A percentile compares a stretch with the other conserved stretches of the same genome.
Conservation (phyloP, 2,329 filamentous ascomycete genomes). For the Herpotrichia juniperi region DNA sequence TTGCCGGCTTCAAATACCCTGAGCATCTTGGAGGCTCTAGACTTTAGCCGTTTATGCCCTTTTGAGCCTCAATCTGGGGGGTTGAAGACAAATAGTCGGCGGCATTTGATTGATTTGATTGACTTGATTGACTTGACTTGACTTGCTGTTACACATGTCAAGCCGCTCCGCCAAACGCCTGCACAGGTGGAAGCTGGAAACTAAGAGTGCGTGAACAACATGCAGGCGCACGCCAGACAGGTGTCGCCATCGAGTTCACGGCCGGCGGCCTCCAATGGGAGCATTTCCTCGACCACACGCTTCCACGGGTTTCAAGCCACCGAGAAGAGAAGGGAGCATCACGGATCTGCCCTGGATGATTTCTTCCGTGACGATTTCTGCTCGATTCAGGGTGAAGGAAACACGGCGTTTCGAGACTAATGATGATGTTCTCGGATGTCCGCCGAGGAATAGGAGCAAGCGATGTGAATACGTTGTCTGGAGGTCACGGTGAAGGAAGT, state of each 20-base stretch:
- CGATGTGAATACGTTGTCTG: too few species aligned
- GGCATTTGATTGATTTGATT: background rate
- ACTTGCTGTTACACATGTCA: background rate
- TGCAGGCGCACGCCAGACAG: background rate
- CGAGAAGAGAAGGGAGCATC: background rate
- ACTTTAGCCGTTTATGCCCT: conserved; percentile 3
- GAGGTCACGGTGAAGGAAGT: too few species aligned
- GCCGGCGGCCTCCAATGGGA: background rate
- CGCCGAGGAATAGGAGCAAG: too few species aligned
- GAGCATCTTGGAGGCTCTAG: background rate
- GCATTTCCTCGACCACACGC: background rate
- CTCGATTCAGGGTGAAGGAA: background rate
- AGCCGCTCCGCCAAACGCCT: background rate
- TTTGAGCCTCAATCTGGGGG: background rate
- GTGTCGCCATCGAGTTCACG: background rate
- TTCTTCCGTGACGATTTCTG: background rate
- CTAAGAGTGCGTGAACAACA: background rate
- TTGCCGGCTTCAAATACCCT: background rate
- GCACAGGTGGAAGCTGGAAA: background rate
- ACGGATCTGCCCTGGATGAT: background rate
- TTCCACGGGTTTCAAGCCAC: background rate
- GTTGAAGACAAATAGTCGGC: background rate
- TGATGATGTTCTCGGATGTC: background rate
- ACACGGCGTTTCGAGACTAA: background rate
- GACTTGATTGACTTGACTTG: background rate